phyloP scores from a whole-genome alignment of 2,329 filamentous ascomycete genomes.

The Monilinia laxa region DNA sequence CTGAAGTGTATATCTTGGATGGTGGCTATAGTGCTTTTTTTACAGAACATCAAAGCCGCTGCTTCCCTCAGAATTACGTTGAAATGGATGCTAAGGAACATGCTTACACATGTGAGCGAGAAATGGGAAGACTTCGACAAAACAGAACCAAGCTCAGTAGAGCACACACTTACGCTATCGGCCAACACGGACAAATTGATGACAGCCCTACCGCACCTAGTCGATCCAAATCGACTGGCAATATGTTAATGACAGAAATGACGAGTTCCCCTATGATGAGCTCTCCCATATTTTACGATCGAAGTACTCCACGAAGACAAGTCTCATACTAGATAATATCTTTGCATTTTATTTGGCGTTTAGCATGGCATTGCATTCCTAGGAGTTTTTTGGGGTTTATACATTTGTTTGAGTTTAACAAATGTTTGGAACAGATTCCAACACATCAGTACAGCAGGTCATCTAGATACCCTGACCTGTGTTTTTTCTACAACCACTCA shows the following conservation, averaged over 20 bases:
- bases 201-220: constrained; percentile 56
- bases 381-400: constrained; percentile 13
- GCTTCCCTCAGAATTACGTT: constrained; percentile 93
- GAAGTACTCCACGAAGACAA: constrained; percentile 59
- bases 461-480: constrained; percentile 21
- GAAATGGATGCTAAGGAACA: constrained; percentile 95
- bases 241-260: constrained; percentile 42
- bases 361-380: constrained; percentile 25
- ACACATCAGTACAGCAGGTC: constrained; percentile 19
- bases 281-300: constrained; percentile 50
- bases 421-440: constrained; percentile 20
- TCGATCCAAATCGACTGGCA: constrained; percentile 34
- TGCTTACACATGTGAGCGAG: constrained; percentile 87
- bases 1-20: constrained; percentile 94
- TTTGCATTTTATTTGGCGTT: constrained; percentile 36
- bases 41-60: constrained; percentile 71
- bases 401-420: constrained; percentile 11
- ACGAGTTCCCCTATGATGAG: constrained; percentile 22
- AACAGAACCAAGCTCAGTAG: constrained; percentile 77
- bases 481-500: constrained; percentile 17
- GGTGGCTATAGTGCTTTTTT: constrained; percentile 97
- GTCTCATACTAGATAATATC: constrained; percentile 56
- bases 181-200: constrained; percentile 61
- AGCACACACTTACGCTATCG: constrained; percentile 94
- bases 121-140: constrained; percentile 89